Evolutionary conservation across 2,329 filamentous ascomycete genomes (phyloP), one percentile per base, ranked within the genome.

Genomic region (Aspergillus hortae): DNA sequence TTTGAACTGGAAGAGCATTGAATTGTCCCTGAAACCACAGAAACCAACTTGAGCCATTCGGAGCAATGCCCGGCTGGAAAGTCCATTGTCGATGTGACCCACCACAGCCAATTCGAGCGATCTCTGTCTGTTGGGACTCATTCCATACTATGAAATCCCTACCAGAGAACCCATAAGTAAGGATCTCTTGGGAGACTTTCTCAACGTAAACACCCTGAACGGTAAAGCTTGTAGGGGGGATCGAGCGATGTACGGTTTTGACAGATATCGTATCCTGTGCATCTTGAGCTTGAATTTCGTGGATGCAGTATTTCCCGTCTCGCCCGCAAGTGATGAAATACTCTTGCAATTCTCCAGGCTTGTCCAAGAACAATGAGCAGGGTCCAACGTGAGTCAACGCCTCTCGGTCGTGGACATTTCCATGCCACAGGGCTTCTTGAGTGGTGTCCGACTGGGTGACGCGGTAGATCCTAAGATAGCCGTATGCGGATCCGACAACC

Each of bases 81-180:
- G 83, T 80, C 79, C 90, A 96, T 30, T 81, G 85, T 49, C 92
- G 82, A 65, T 96, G 90, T 0, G 85, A 86, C 32, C 92, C 92
- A 50, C 92, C 92, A 65, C 92, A 96, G 45, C 91, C 85, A 27
- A 95, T 78, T 1, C 77, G 79, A 49, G 87, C 81, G 14, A 92
- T 69, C 61, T 92, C 87, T 51, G 83, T 80, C 53, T 89, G 84
- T 1, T 75, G 76, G 0, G 83, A 85, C 65, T 89, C 85, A 66
- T 96, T 89, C 83, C 89, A 94, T 9, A 92, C 80, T 11, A 95
- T 77, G 64, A 97, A 95, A 44, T 84, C 77, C 56, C 85, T 90
- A 65, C 88, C 85, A 50, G 83, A 84, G 72, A 96, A 97, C 3
- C 92, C 92, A 66, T 86, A 89, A 11, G 95, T 74, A 25, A 91